These are phyloP conservation scores for Lachancea lanzarotensis DNA, from an alignment of 805 yeast genomes.

Conservation along the genomic window DNA sequence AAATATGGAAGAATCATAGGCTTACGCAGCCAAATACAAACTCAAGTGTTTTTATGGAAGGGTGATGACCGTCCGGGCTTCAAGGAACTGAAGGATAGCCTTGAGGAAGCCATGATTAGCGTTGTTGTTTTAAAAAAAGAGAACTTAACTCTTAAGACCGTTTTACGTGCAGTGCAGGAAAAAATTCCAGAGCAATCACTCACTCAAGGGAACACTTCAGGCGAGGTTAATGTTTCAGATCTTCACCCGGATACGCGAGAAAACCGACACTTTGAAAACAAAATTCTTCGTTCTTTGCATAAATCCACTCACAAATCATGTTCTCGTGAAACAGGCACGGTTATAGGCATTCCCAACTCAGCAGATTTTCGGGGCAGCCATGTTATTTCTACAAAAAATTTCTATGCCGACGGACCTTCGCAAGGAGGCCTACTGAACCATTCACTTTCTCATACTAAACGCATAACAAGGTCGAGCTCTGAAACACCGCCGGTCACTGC, in stretches of 20 bases:
- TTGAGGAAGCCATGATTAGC: neutral
- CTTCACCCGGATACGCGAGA: neutral
- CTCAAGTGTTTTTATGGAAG: conserved; percentile 9
- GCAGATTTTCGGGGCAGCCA: neutral
- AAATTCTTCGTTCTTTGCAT: neutral
- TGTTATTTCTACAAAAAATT: neutral
- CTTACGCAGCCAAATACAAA: conserved; percentile 1
- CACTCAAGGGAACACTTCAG: neutral
- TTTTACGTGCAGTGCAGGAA: neutral
- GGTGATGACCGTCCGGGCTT: neutral
- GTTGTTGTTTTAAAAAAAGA: neutral
- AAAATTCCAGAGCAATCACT: neutral
- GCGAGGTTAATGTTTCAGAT: neutral
- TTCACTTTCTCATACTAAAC: conserved; percentile 1
- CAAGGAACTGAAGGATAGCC: neutral
- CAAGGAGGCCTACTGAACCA: conserved; percentile 2
- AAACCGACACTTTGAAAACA: conserved; percentile 1
- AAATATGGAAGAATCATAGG: conserved; percentile 9
- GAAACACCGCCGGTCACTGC: neutral
- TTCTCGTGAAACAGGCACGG: neutral
- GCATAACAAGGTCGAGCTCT: conserved; percentile 1
- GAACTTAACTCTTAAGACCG: neutral
- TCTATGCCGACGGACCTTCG: conserved; percentile 1
- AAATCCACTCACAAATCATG: neutral
- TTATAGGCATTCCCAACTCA: neutral